Conservation (phyloP, 805 yeast genomes). For the Yarrowia porcina region DNA sequence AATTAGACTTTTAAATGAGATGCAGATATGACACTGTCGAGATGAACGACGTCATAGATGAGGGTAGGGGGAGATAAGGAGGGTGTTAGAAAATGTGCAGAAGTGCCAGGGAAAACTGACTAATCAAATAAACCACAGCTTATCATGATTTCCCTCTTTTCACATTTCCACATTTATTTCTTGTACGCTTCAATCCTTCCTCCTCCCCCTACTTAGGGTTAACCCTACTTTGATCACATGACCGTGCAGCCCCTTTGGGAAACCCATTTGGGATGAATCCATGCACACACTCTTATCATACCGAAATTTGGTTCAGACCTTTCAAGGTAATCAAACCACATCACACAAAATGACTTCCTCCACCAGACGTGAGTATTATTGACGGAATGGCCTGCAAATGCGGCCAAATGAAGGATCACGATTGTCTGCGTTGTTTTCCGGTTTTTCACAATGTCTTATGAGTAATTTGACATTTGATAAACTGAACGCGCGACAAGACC, state of each 20-base stretch:
- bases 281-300: constrained; percentile 25
- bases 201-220: neutral
- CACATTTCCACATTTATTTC: too few relatives aligned
- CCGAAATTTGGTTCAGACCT: constrained; percentile 24
- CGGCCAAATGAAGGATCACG: neutral
- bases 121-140: too few relatives aligned
- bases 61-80: neutral
- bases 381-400: neutral
- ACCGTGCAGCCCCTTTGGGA: neutral
- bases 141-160: too few relatives aligned
- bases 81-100: neutral
- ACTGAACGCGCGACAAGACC: too few relatives aligned
- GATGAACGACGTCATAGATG: neutral
- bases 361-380: constrained; percentile 24
- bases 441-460: neutral
- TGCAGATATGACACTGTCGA: neutral
- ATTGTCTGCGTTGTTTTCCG: neutral
- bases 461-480: neutral
- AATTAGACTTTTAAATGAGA: too few relatives aligned
- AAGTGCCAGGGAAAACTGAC: too few relatives aligned
- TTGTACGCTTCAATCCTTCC: too few relatives aligned
- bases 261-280: constrained; percentile 9
- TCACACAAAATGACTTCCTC: constrained; percentile 23
- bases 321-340: constrained; percentile 24
- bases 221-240: constrained; percentile 18